Conservation (phyloP, 73 alveolate species). For the Paraurostyla sp. region DNA sequence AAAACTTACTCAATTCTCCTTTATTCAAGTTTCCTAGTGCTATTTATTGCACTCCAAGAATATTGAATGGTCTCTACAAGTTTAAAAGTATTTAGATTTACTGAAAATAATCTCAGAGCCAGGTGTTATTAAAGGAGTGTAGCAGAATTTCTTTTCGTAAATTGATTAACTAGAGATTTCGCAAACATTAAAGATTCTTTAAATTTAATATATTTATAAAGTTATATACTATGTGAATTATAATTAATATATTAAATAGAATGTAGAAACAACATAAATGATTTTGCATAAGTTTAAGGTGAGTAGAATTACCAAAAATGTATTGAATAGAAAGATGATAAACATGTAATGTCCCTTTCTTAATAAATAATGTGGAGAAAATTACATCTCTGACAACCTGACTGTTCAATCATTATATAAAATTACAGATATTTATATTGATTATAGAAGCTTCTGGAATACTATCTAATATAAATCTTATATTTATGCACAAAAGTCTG, state of each 20-base stretch:
- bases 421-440: no score
- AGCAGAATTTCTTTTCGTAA: not conserved
- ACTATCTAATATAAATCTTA: no score
- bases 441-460: no score
- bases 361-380: constrained; percentile 31
- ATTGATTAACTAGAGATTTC: not conserved
- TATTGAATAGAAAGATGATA: not conserved
- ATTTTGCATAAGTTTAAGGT: no score
- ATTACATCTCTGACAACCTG: constrained; percentile 54
- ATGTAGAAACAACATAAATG: no score
- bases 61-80: constrained; percentile 74
- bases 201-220: no score
- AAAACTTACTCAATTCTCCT: constrained; percentile 68
- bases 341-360: constrained; percentile 35
- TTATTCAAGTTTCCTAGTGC: constrained; percentile 81
- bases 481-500: no score
- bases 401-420: no score
- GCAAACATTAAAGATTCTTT: constrained; percentile 31
- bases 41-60: constrained; percentile 78
- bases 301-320: no score
- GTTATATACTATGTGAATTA: no score
- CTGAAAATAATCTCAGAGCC: constrained; percentile 1
- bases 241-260: no score
- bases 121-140: not conserved
- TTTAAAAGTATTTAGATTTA: not conserved